phyloP scores from a whole-genome alignment of 1,284 basidiomycete species.

The Leccinum fuscescens region DNA sequence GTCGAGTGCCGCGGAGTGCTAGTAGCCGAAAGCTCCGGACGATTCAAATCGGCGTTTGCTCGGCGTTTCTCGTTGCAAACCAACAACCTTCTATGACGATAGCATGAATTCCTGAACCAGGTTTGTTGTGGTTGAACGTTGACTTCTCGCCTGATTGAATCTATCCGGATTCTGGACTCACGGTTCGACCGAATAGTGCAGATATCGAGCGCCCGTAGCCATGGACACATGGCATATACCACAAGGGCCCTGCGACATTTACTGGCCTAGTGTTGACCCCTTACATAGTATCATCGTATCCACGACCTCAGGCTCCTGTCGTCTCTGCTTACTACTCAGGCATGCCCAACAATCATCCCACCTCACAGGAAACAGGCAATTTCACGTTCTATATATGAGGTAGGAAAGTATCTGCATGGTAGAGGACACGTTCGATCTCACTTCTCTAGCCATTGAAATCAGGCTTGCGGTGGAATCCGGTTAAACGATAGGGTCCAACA shows the following conservation, averaged over 20 bases:
- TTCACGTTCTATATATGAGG: constrained; percentile 6
- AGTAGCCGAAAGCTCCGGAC: no score
- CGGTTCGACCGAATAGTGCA: neutral
- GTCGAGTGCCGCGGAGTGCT: neutral
- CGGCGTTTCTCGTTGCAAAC: neutral
- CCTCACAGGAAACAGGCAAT: neutral
- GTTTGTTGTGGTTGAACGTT: no score
- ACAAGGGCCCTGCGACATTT: neutral
- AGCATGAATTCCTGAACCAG: no score
- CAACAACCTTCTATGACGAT: neutral
- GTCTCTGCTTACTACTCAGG: neutral
- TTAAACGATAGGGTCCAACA: constrained; percentile 4
- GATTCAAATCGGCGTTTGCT: no score
- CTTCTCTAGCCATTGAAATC: constrained; percentile 6
- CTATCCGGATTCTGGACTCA: neutral
- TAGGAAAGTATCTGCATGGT: neutral
- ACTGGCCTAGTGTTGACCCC: no score
- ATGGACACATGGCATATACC: no score
- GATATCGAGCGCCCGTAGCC: neutral
- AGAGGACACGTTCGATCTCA: neutral
- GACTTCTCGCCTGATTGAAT: neutral
- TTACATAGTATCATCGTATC: neutral
- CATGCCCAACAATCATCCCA: constrained; percentile 2
- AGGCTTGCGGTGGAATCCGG: constrained; percentile 6
- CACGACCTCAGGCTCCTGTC: neutral